Base-by-base conservation (phyloP, 2,329 filamentous ascomycete species). In the Coniochaeta pulveracea region DNA sequence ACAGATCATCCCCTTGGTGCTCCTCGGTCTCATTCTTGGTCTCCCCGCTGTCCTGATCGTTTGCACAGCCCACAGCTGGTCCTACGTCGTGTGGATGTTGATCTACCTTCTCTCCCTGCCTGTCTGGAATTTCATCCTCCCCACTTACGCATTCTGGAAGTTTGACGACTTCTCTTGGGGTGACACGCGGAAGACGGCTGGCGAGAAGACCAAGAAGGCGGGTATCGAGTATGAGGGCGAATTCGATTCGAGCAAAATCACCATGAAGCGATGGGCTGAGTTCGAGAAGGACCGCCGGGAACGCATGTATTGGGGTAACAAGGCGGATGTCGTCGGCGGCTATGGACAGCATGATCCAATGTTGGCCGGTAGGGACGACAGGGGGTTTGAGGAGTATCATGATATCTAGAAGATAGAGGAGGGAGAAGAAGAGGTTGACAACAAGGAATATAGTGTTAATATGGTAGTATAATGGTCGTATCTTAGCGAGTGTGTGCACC, bases 111-210 rank as follows among this genome's bases (percentile, higher is more conserved):
- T 88, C 28, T 94, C 91, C 1, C 75, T 98, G 2, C 93, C 93
- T 1, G 72, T 98, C 37, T 98, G 91, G 91, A 98, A 98, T 59
- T 94, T 98, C 55, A 69, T 98, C 23, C 76, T 98, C 7, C 91
- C 91, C 0, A 75, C 76, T 6, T 98, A 98, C 54, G 82, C 91
- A 3, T 98, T 89, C 67, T 98, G 91, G 91, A 96, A 98, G 63
- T 98, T 98, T 55, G 91, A 98, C 55, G 91, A 98, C 64, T 98
- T 98, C 67, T 93, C 84, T 37, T 98, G 91, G 91, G 91, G 91
- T 50, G 93, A 98, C 43, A 98, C 91, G 35, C 77, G 91, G 40
- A 93, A 96, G 73, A 94, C 89, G 25, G 84, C 80, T 0, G 88
- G 88, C 18, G 89, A 94, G 51, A 85, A 82, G 63, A 80, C 75